Evolutionary conservation across 106 monocot genomes (phyloP).

Genomic region (Dendrobium nobile): DNA sequence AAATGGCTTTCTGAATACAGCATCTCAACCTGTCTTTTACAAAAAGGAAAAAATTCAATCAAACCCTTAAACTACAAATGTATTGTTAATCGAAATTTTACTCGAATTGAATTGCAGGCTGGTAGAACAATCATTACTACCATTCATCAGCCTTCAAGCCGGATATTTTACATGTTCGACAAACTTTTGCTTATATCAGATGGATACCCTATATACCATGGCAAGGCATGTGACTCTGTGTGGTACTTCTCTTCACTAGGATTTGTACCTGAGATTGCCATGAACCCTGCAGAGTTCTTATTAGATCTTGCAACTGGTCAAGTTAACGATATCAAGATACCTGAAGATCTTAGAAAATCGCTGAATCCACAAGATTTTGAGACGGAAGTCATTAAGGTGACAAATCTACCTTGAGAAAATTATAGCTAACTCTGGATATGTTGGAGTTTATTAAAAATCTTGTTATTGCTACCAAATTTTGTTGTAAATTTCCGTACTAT

Average conservation of each 20-base stretch:
- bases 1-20: background rate
- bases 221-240: constrained; percentile 59
- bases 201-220: constrained; percentile 69
- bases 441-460: too few relatives aligned
- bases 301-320: constrained; percentile 82
- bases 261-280: constrained; percentile 71
- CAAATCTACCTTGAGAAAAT: background rate
- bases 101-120: constrained; percentile 16
- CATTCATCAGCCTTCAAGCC: constrained; percentile 92
- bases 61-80: background rate
- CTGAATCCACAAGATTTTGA: constrained; percentile 30
- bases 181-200: constrained; percentile 84
- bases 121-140: constrained; percentile 79
- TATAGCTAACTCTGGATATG: too few relatives aligned
- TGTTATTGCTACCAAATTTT: too few relatives aligned
- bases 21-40: background rate
- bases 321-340: constrained; percentile 63
- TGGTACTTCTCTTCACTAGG: constrained; percentile 75
- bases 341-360: constrained; percentile 26
- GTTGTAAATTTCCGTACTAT: too few relatives aligned
- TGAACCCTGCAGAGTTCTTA: constrained; percentile 92
- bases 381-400: constrained; percentile 42
- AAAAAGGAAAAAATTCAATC: too few relatives aligned
- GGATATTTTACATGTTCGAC: constrained; percentile 93
- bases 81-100: background rate